Conservation (phyloP, 2,329 filamentous ascomycete genomes). For the Talaromyces piceae region DNA sequence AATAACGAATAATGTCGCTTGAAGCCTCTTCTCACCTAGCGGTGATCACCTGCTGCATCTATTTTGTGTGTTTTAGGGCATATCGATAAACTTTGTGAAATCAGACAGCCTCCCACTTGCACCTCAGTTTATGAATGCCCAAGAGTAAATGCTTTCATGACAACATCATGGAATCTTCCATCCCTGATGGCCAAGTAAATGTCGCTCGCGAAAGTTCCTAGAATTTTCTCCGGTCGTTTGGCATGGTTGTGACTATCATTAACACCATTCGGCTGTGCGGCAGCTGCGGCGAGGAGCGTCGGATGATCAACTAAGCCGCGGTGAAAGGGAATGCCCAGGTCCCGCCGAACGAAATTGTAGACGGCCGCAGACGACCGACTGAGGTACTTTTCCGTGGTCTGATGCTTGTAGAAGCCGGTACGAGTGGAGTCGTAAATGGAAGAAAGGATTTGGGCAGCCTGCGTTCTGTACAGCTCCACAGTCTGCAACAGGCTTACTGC, state of each 20-base stretch:
- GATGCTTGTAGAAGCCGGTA: slow-evolving; percentile 12
- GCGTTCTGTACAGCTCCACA: slow-evolving; percentile 6
- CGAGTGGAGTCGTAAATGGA: slow-evolving; percentile 13
- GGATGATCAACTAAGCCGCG: slow-evolving; percentile 25
- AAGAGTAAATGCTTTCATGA: slow-evolving; percentile 7
- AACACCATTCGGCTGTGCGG: background rate
- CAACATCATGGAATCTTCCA: slow-evolving; percentile 12
- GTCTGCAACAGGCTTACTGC: background rate
- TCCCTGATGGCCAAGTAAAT: slow-evolving; percentile 20
- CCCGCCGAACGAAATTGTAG: slow-evolving; percentile 30
- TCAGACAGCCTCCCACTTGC: too few species aligned
- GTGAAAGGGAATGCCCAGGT: slow-evolving; percentile 27
- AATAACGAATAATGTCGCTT: background rate
- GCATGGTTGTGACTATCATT: background rate
- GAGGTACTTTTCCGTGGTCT: slow-evolving; percentile 18
- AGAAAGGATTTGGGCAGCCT: slow-evolving; percentile 3
- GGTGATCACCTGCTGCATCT: too few species aligned
- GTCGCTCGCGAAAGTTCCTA: slow-evolving; percentile 20
- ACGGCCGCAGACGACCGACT: slow-evolving; percentile 23
- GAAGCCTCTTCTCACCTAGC: too few species aligned
- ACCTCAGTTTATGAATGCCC: too few species aligned
- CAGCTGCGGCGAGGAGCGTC: slow-evolving; percentile 8
- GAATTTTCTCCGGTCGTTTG: slow-evolving; percentile 11
- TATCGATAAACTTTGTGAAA: too few species aligned
- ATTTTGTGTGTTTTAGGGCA: too few species aligned